Conservation (phyloP, 139 green algal species). For the Gonium pectorale region DNA sequence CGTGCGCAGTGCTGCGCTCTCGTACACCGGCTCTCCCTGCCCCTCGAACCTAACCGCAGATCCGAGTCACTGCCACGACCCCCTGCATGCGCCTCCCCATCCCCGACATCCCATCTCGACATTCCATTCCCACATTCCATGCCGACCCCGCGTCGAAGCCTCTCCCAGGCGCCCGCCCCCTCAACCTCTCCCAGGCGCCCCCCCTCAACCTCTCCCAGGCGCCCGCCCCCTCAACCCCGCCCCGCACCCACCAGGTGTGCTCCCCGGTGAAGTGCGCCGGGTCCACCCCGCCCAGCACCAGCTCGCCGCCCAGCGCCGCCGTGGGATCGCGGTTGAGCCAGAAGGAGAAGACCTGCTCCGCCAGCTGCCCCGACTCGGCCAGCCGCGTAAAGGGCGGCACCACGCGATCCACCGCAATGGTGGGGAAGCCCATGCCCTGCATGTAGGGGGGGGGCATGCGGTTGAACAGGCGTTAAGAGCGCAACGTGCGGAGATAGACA, state of each 20-base stretch:
- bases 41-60: too few species aligned
- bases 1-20: too few species aligned
- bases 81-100: too few species aligned
- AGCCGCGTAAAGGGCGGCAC: conserved; percentile 92
- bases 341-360: conserved; percentile 95
- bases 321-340: conserved; percentile 93
- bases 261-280: conserved; percentile 88
- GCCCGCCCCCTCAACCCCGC: not conserved
- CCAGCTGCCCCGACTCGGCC: conserved; percentile 77
- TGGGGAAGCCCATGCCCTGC: conserved; percentile 93
- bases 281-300: conserved; percentile 95
- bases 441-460: not conserved
- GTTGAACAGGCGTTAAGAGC: not conserved
- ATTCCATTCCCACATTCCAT: too few species aligned
- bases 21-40: too few species aligned
- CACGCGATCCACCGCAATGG: conserved; percentile 89
- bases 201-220: too few species aligned
- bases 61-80: too few species aligned
- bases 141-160: too few species aligned
- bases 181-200: too few species aligned
- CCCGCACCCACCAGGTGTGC: conserved; percentile 80
- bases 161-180: too few species aligned
- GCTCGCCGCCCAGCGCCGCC: conserved; percentile 85
- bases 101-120: too few species aligned
- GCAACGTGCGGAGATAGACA: too few species aligned